Conservation (phyloP, 176 grass and related monocot species). For the Bolboschoenus planiculmis region DNA sequence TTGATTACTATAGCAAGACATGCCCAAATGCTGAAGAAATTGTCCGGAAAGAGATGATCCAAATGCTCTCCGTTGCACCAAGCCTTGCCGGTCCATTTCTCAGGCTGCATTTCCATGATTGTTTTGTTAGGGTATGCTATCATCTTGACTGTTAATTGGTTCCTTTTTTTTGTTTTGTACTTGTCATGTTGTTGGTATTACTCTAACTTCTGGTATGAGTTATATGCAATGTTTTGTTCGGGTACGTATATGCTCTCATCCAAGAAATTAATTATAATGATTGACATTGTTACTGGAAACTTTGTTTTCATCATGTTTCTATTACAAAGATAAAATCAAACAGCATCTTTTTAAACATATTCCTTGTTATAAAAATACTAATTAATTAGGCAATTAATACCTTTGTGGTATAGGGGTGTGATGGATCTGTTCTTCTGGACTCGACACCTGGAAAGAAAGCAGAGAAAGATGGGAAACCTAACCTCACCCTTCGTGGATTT, state of each 20-base stretch:
- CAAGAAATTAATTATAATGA: too few relatives aligned
- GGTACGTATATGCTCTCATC: too few relatives aligned
- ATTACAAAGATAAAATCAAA: neutral
- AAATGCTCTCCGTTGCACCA: constrained; percentile 32
- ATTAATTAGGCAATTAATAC: too few relatives aligned
- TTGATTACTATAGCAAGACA: constrained; percentile 42
- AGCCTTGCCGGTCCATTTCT: constrained; percentile 36
- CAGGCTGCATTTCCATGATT: constrained; percentile 29
- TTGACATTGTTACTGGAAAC: too few relatives aligned
- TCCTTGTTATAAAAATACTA: too few relatives aligned
- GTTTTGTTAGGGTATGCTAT: constrained; percentile 4
- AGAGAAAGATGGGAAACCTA: constrained; percentile 67
- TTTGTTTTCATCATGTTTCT: too few relatives aligned
- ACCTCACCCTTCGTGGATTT: constrained; percentile 54
- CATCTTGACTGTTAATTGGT: neutral
- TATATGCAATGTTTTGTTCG: too few relatives aligned
- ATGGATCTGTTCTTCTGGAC: constrained; percentile 55
- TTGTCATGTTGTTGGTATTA: neutral
- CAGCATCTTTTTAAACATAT: too few relatives aligned
- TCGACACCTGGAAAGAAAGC: constrained; percentile 36
- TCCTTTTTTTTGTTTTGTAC: neutral
- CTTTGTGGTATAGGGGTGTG: constrained; percentile 6
- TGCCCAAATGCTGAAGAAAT: constrained; percentile 55
- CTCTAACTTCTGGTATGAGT: neutral
- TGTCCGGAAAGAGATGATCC: constrained; percentile 35